Evolutionary conservation across 2,329 filamentous ascomycete genomes (phyloP).

Genomic region (Penicillium sp.): DNA sequence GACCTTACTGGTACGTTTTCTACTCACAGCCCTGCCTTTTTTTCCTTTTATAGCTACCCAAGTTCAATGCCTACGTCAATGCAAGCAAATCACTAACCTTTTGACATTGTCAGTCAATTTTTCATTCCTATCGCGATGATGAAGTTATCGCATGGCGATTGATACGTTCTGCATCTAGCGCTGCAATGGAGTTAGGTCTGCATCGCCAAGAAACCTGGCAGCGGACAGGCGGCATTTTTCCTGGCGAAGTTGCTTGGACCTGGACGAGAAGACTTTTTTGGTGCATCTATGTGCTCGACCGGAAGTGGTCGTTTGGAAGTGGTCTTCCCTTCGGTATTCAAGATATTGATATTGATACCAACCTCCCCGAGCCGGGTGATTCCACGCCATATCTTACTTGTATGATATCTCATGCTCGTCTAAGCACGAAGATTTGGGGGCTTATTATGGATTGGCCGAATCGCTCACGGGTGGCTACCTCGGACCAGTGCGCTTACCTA

Average conservation of each 20-base stretch:
- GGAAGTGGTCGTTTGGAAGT: slow-evolving; percentile 58
- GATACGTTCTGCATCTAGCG: slow-evolving; percentile 53
- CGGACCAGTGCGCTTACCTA: slow-evolving; percentile 46
- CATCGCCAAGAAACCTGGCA: slow-evolving; percentile 52
- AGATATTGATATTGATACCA: slow-evolving; percentile 56
- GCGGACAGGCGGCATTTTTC: slow-evolving; percentile 39
- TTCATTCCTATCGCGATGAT: slow-evolving; percentile 52
- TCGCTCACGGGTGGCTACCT: slow-evolving; percentile 35
- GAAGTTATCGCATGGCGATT: slow-evolving; percentile 56
- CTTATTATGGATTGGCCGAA: slow-evolving; percentile 46
- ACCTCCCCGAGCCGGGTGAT: slow-evolving; percentile 49
- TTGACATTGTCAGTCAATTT: slow-evolving; percentile 34
- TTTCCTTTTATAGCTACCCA: too few relatives aligned
- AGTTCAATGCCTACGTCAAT: background rate
- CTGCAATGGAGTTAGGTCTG: slow-evolving; percentile 54
- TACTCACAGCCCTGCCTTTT: background rate
- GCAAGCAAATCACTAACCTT: background rate
- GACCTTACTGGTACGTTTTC: slow-evolving; percentile 29
- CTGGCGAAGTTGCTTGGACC: slow-evolving; percentile 39
- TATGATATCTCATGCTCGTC: slow-evolving; percentile 54
- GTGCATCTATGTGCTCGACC: slow-evolving; percentile 58
- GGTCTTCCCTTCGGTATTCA: slow-evolving; percentile 55
- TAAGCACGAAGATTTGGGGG: slow-evolving; percentile 55
- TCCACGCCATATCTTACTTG: slow-evolving; percentile 51
- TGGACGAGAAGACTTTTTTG: slow-evolving; percentile 51